A percentile compares a stretch with the other conserved stretches of the same genome.
Evolutionary conservation across 2,329 filamentous ascomycete species (phyloP).

Genomic region (Pseudogymnoascus destructans): DNA sequence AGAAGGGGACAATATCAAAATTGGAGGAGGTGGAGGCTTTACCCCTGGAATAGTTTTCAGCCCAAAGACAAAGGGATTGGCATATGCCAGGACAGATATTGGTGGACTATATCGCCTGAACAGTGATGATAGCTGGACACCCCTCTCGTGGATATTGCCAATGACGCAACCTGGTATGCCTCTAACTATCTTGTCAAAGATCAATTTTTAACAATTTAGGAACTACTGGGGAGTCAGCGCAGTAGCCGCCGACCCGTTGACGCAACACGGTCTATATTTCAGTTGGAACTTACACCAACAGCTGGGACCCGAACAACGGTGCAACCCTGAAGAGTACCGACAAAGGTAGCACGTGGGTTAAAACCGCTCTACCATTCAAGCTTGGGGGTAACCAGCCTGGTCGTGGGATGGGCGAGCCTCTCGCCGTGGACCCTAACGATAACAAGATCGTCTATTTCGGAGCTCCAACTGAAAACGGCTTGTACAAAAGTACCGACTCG

Average conservation of each 20-base stretch:
- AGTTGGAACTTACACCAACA: conserved; percentile 45
- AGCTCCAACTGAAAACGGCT: conserved; percentile 42
- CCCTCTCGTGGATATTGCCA: conserved; percentile 38
- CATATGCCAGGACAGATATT: conserved; percentile 44
- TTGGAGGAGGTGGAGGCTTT: conserved; percentile 45
- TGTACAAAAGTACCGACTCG: conserved; percentile 44
- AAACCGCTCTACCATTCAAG: conserved; percentile 41
- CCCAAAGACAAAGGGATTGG: conserved; percentile 35
- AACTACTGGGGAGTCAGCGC: conserved; percentile 45
- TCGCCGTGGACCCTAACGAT: conserved; percentile 44
- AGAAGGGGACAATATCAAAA: conserved; percentile 35
- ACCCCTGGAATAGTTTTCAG: conserved; percentile 45
- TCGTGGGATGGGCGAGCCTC: conserved; percentile 43
- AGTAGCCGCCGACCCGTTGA: conserved; percentile 41
- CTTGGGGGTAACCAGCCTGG: conserved; percentile 51
- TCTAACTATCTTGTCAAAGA: conserved; percentile 4
- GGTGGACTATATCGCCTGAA: conserved; percentile 44
- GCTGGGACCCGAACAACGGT: conserved; percentile 44
- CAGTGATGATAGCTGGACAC: conserved; percentile 40
- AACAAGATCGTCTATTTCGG: conserved; percentile 45
- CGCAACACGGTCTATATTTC: conserved; percentile 40
- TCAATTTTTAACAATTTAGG: conserved; percentile 24
- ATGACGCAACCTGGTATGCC: conserved; percentile 32
- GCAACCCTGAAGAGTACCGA: conserved; percentile 42
- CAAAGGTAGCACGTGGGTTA: conserved; percentile 38